Conservation (phyloP, 2,329 filamentous ascomycete species). For the Monilinia aucupariae region DNA sequence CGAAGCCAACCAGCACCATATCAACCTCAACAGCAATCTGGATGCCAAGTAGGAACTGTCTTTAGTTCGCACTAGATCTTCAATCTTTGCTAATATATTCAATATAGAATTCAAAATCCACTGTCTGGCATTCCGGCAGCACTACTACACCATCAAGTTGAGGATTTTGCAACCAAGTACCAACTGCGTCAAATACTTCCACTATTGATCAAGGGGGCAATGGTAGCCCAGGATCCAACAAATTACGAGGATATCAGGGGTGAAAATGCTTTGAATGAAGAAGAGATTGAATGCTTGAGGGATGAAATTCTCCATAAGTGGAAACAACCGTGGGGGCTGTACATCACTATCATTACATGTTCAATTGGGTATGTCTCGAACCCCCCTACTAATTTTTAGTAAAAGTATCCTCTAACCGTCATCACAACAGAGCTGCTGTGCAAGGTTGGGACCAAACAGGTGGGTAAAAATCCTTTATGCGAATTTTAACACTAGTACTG, state of each 20-base stretch:
- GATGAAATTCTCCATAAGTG: slow-evolving; percentile 63
- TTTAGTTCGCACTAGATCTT: neutral
- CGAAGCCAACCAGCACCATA: slow-evolving; percentile 1
- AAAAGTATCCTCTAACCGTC: slow-evolving; percentile 47
- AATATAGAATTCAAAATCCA: slow-evolving; percentile 48
- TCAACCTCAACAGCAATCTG: slow-evolving; percentile 13
- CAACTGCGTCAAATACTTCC: slow-evolving; percentile 52
- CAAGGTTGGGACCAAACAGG: slow-evolving; percentile 37
- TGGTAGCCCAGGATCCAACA: slow-evolving; percentile 67
- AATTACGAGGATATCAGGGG: slow-evolving; percentile 54
- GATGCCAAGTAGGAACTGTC: slow-evolving; percentile 9
- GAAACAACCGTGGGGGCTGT: slow-evolving; percentile 54
- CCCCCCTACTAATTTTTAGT: slow-evolving; percentile 60
- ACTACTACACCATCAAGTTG: slow-evolving; percentile 48
- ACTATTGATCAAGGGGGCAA: slow-evolving; percentile 61
- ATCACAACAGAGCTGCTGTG: slow-evolving; percentile 49
- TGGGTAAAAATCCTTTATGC: neutral
- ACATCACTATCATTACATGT: slow-evolving; percentile 33
- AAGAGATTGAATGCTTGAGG: slow-evolving; percentile 53
- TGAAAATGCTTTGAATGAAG: slow-evolving; percentile 45
- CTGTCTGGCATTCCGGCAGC: slow-evolving; percentile 49
- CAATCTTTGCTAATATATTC: neutral
- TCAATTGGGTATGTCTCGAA: slow-evolving; percentile 52
- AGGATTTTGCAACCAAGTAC: slow-evolving; percentile 55
- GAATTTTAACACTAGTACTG: neutral